phyloP scores from a whole-genome alignment of 352 stramenopile genomes.

The Phytopythium cucurbitacearum region DNA sequence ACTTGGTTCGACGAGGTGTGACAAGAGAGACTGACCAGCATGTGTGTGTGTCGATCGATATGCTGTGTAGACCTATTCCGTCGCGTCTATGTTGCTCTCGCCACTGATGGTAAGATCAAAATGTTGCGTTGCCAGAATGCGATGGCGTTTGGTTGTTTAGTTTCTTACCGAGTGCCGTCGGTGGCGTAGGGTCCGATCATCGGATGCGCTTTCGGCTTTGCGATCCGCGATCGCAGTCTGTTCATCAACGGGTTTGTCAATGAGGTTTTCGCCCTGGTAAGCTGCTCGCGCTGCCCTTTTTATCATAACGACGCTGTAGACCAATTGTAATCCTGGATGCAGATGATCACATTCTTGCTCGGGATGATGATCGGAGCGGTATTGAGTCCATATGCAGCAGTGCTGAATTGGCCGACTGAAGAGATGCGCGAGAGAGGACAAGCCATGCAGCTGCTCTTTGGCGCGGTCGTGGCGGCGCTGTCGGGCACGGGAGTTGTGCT shows the following conservation, averaged over 20 bases:
- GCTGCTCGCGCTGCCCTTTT: slow-evolving; percentile 1
- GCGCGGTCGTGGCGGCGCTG: slow-evolving; percentile 69
- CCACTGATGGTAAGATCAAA: slow-evolving; percentile 65
- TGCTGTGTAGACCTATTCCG: slow-evolving; percentile 63
- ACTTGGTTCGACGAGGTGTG: background rate
- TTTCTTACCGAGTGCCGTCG: background rate
- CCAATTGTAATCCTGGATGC: background rate
- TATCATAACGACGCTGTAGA: background rate
- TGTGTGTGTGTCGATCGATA: background rate
- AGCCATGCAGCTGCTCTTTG: slow-evolving; percentile 77
- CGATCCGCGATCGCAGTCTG: slow-evolving; percentile 69
- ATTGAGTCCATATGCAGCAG: slow-evolving; percentile 70
- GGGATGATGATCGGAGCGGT: slow-evolving; percentile 79
- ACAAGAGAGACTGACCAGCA: no score
- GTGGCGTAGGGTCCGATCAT: slow-evolving; percentile 65
- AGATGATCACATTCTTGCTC: slow-evolving; percentile 75
- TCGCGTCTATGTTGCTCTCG: slow-evolving; percentile 86
- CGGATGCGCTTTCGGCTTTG: slow-evolving; percentile 78
- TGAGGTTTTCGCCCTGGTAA: slow-evolving; percentile 73
- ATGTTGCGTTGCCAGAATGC: background rate
- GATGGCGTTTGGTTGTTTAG: background rate
- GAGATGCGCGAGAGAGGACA: slow-evolving; percentile 81
- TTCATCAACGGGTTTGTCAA: slow-evolving; percentile 85
- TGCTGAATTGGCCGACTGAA: slow-evolving; percentile 76
- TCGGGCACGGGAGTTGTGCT: slow-evolving; percentile 75